Evolutionary conservation across 768 basidiomycete species (phyloP).

Genomic region (Tephrocybe rancida): DNA sequence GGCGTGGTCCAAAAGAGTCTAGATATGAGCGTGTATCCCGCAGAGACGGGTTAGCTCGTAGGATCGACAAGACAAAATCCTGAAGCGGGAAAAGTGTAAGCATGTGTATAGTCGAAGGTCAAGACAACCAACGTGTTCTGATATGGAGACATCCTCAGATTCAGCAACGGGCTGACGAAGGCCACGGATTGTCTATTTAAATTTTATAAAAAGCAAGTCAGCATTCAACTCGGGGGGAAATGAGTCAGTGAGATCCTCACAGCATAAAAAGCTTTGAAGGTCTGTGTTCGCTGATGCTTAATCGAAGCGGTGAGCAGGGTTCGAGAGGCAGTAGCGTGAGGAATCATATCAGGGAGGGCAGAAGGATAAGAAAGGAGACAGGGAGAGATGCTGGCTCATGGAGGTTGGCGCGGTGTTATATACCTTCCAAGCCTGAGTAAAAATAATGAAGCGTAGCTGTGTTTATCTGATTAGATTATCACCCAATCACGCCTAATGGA

Average conservation of each 20-base stretch:
- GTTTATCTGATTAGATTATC: conserved; percentile 32
- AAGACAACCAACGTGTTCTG: conserved; percentile 52
- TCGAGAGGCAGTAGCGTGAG: conserved; percentile 34
- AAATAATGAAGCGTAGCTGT: conserved; percentile 4
- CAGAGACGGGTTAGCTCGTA: conserved; percentile 89
- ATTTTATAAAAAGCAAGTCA: conserved; percentile 16
- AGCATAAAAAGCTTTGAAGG: conserved; percentile 57
- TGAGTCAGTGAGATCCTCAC: too few relatives aligned
- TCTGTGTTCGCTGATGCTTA: conserved; percentile 36
- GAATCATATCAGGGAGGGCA: conserved; percentile 33
- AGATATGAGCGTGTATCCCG: conserved; percentile 91
- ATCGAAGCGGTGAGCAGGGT: conserved; percentile 33
- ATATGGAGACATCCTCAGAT: conserved; percentile 39
- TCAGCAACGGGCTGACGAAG: conserved; percentile 36
- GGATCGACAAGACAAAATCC: conserved; percentile 96
- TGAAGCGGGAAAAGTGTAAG: conserved; percentile 35
- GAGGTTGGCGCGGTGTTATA: conserved; percentile 32
- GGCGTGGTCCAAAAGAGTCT: conserved; percentile 83
- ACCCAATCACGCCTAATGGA: conserved; percentile 1
- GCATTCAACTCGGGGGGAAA: neutral
- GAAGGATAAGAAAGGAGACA: conserved; percentile 12
- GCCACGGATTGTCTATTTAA: conserved; percentile 43
- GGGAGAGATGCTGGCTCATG: conserved; percentile 30
- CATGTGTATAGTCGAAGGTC: conserved; percentile 8
- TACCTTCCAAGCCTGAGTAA: conserved; percentile 19